Conservation (phyloP, 441 rosid species). For the Brassica balearica region DNA sequence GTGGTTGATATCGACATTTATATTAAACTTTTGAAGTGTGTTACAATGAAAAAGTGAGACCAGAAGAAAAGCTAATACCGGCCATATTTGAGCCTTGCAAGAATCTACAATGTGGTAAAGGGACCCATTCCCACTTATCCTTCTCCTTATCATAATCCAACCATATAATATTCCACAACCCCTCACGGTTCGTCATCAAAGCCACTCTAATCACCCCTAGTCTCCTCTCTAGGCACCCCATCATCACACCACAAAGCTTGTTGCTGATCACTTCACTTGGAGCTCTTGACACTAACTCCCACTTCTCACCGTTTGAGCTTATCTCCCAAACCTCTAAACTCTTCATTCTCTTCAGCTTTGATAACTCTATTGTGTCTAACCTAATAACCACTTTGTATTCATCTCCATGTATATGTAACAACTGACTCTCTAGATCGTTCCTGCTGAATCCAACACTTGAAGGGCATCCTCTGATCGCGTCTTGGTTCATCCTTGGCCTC, state of each 20-base stretch:
- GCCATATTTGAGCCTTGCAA: slow-evolving; percentile 72
- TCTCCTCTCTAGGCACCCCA: slow-evolving; percentile 71
- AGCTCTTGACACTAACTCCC: slow-evolving; percentile 57
- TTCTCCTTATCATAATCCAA: slow-evolving; percentile 47
- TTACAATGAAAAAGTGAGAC: slow-evolving; percentile 56
- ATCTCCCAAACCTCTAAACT: slow-evolving; percentile 63
- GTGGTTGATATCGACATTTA: slow-evolving; percentile 34
- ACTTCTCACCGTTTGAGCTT: slow-evolving; percentile 45
- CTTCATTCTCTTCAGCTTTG: slow-evolving; percentile 27
- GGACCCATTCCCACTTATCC: slow-evolving; percentile 54
- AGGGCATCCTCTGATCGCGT: slow-evolving; percentile 33
- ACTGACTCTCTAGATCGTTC: slow-evolving; percentile 35
- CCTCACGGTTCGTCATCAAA: slow-evolving; percentile 60
- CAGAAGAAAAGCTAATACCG: slow-evolving; percentile 69
- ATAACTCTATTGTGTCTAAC: slow-evolving; percentile 33
- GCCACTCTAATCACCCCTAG: slow-evolving; percentile 55
- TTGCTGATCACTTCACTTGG: slow-evolving; percentile 49
- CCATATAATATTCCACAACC: slow-evolving; percentile 68
- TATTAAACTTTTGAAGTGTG: slow-evolving; percentile 27
- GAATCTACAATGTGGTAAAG: slow-evolving; percentile 58
- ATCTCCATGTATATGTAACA: slow-evolving; percentile 63
- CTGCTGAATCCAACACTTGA: slow-evolving; percentile 47
- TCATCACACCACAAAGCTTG: slow-evolving; percentile 58
- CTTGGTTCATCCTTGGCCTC: slow-evolving; percentile 49
- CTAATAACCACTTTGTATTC: slow-evolving; percentile 58